Percentiles rank a stretch among this genome's conserved stretches.
Evolutionary conservation across 78 protist species (phyloP).

Genomic region (Tieghemostelium lacteum): DNA sequence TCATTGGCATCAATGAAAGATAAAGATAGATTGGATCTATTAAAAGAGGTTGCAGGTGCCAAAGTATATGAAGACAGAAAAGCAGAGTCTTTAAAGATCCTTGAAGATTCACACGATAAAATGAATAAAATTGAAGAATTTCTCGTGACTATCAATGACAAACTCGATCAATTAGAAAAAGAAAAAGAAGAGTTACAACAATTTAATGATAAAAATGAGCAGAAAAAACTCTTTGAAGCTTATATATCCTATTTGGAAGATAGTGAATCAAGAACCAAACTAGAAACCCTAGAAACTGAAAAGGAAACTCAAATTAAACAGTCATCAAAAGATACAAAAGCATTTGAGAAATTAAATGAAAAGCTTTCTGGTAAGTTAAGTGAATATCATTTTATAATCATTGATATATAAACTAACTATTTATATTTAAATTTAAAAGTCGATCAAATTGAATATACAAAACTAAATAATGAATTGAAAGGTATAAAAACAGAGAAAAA

Average conservation of each 20-base stretch:
- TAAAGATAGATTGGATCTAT: conserved; percentile 90
- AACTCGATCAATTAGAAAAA: conserved; percentile 88
- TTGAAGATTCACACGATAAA: conserved; percentile 85
- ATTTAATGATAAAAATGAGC: conserved; percentile 69
- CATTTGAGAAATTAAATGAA: not conserved
- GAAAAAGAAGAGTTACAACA: conserved; percentile 88
- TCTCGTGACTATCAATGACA: conserved; percentile 72
- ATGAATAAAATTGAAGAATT: conserved; percentile 80
- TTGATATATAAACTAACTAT: not conserved
- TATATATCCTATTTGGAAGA: conserved; percentile 71
- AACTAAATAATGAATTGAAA: conserved; percentile 25
- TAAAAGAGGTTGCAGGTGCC: conserved; percentile 99
- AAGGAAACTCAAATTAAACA: conserved; percentile 1
- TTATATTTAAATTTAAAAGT: not conserved
- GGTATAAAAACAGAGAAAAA: too few relatives aligned
- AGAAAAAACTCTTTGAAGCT: conserved; percentile 86
- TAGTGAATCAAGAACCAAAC: not conserved
- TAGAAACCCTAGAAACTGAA: not conserved
- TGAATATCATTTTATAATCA: too few relatives aligned
- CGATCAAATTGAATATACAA: conserved; percentile 2
- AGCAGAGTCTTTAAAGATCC: conserved; percentile 77
- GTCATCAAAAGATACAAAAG: conserved; percentile 4
- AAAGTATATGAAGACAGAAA: conserved; percentile 95
- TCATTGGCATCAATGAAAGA: conserved; percentile 91
- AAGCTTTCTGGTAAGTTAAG: not conserved